Conservation (phyloP, 2,329 filamentous ascomycete genomes). For the Fusarium brachygibbosum region DNA sequence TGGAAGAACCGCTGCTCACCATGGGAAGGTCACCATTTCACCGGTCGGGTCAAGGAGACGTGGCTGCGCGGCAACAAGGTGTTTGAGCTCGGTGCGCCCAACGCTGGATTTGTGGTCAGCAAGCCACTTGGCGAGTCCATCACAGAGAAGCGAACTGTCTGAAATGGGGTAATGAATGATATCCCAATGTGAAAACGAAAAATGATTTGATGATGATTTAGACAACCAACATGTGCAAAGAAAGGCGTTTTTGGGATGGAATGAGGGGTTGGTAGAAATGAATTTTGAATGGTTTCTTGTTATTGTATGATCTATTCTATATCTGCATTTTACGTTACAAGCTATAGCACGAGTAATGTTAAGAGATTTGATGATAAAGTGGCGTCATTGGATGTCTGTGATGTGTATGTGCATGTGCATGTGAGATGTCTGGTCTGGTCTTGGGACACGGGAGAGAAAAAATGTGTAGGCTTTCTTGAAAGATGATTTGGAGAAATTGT, state of each 20-base stretch:
- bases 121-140: conserved; percentile 68
- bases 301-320: neutral
- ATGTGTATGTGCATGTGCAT: conserved; percentile 14
- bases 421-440: neutral
- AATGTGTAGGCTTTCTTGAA: neutral
- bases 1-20: conserved; percentile 95
- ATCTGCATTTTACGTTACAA: conserved; percentile 1
- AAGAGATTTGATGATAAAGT: conserved; percentile 22
- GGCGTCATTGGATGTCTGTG: conserved; percentile 32
- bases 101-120: conserved; percentile 64
- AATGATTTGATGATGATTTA: conserved; percentile 30
- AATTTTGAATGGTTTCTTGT: neutral
- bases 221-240: conserved; percentile 17
- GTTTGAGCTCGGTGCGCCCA: conserved; percentile 73
- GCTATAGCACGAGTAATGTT: conserved; percentile 26
- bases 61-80: conserved; percentile 84
- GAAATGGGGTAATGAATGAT: neutral
- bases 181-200: conserved; percentile 35
- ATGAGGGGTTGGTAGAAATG: no score
- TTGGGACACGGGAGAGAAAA: neutral
- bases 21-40: conserved; percentile 85
- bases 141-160: conserved; percentile 68
- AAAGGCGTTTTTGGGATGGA: conserved; percentile 12
- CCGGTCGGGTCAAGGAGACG: conserved; percentile 84
- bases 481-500: conserved; percentile 39